Evolutionary conservation across 495 filamentous ascomycete genomes (phyloP).

Genomic region (Talaromyces wortmannii): DNA sequence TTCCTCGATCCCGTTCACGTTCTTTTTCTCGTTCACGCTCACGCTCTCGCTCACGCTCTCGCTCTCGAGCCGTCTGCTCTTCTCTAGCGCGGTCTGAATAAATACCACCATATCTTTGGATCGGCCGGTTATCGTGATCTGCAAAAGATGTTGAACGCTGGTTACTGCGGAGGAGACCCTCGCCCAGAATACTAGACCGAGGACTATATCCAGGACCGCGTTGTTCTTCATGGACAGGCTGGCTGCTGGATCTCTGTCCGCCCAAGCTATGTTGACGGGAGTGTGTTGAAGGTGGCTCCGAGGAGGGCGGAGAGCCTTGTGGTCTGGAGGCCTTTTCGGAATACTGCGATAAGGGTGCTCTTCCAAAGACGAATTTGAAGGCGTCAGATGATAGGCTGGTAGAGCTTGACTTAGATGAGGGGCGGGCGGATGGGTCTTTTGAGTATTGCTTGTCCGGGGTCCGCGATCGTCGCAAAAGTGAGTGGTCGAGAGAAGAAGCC

Average conservation of each 20-base stretch:
- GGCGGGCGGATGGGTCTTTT: slow-evolving; percentile 23
- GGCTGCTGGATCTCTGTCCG: slow-evolving; percentile 34
- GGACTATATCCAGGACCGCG: slow-evolving; percentile 32
- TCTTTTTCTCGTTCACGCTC: slow-evolving; percentile 12
- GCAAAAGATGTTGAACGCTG: slow-evolving; percentile 22
- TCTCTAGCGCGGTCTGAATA: slow-evolving; percentile 40
- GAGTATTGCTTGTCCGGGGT: slow-evolving; percentile 59
- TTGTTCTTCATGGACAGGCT: slow-evolving; percentile 34
- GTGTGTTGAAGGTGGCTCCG: slow-evolving; percentile 26
- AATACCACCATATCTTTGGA: slow-evolving; percentile 19
- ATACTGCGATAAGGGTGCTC: slow-evolving; percentile 24
- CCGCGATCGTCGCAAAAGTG: slow-evolving; percentile 58
- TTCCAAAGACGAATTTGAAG: slow-evolving; percentile 25
- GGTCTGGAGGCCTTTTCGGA: slow-evolving; percentile 27
- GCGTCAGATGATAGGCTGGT: slow-evolving; percentile 28
- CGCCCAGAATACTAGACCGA: slow-evolving; percentile 21
- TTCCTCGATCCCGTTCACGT: slow-evolving; percentile 19
- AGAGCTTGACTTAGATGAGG: slow-evolving; percentile 35
- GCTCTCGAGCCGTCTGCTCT: slow-evolving; percentile 30
- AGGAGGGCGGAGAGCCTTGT: slow-evolving; percentile 31
- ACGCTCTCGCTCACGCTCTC: slow-evolving; percentile 19
- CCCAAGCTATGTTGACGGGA: slow-evolving; percentile 34
- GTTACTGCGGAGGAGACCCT: slow-evolving; percentile 16
- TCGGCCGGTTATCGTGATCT: slow-evolving; percentile 21
- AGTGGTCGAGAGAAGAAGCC: slow-evolving; percentile 48